Base-by-base conservation (phyloP, 495 filamentous ascomycete species). In the Hypoxylon subgilvum region DNA sequence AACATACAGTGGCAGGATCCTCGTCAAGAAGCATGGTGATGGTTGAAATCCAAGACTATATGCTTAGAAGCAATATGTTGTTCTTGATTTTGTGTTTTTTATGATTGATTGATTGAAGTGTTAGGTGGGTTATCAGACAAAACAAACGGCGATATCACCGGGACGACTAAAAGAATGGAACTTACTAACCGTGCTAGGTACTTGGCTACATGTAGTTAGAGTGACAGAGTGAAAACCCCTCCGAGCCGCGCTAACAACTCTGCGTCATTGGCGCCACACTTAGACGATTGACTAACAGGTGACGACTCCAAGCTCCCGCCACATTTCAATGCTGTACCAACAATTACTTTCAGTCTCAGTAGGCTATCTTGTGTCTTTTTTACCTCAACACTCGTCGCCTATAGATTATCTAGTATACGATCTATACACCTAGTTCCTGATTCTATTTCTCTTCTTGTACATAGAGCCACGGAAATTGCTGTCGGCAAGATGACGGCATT, bases 1-100 rank as follows among this genome's bases (percentile, higher is more conserved):
- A 9, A 55, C 80, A 16, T 84, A 93, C 90, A 18, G 86, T 87
- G 34, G 86, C 89, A 55, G 94, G 94, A 70, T 91, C 89, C 77
- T 97, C 94, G 78, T 97, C 94, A 76, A 98, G 91, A 69, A 98
- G 81, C 94, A 97, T 97, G 59, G 68, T 88, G 82, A 51, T 46
- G 45, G 60, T 36, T 69, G 3, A 10, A 10, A 30, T 30, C 10
- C 5, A 10, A 30, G 5, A 10, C 5, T 30, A 30, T 30, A 30
- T 30, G 27, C 10, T 5, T 30, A 5, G 5, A 30, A 30, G 27
- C 5, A 10, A 30, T 5, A 10, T 5, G 27, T 30, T 30, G 27
- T 30, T 30, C 10, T 10, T 30, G 27, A 10, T 30, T 5, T 5
- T 30, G n/a, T 30, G 27, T 30, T 5, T 30, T 5, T 30, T 5